Percentiles rank a stretch among this genome's conserved stretches.
phyloP scores from a whole-genome alignment of 768 basidiomycete genomes.

The Leccinum uliginosum region DNA sequence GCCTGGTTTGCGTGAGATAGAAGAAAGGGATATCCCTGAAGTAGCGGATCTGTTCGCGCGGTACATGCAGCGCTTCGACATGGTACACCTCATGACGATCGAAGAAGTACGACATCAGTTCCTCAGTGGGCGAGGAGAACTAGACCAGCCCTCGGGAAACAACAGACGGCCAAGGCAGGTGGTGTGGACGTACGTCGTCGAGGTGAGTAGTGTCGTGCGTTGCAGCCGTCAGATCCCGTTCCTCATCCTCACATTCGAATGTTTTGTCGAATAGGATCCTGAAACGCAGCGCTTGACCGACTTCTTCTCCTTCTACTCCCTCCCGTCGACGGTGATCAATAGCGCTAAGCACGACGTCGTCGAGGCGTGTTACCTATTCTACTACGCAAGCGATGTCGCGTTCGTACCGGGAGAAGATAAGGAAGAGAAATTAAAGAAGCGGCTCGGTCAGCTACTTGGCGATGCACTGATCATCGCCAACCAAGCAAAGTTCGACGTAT shows the following conservation, averaged over 20 bases:
- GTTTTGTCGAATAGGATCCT: conserved; percentile 55
- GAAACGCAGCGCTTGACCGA: conserved; percentile 83
- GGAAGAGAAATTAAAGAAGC: conserved; percentile 58
- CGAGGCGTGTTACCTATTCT: conserved; percentile 93
- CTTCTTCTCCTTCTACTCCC: conserved; percentile 94
- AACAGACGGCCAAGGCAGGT: conserved; percentile 72
- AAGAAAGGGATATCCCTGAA: conserved; percentile 66
- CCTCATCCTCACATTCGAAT: conserved; percentile 1
- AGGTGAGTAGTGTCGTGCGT: conserved; percentile 47
- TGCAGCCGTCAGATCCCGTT: background rate
- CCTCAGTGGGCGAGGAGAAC: conserved; percentile 70
- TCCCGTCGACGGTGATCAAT: conserved; percentile 90
- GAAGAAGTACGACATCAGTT: conserved; percentile 88
- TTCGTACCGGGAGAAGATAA: conserved; percentile 59
- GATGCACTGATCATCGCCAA: conserved; percentile 83
- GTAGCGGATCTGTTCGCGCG: conserved; percentile 67
- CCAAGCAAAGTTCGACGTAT: conserved; percentile 88
- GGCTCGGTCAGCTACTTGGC: conserved; percentile 66
- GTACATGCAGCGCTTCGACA: conserved; percentile 84
- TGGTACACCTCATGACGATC: conserved; percentile 67
- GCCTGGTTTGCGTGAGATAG: conserved; percentile 83
- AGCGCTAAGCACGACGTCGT: conserved; percentile 66
- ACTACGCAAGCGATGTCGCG: conserved; percentile 83
- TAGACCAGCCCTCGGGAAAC: conserved; percentile 34
- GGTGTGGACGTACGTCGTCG: conserved; percentile 94